Evolutionary conservation across 306 rosid genomes (phyloP), one percentile per base, ranked within the genome.

Genomic region (Cucurbita moschata): DNA sequence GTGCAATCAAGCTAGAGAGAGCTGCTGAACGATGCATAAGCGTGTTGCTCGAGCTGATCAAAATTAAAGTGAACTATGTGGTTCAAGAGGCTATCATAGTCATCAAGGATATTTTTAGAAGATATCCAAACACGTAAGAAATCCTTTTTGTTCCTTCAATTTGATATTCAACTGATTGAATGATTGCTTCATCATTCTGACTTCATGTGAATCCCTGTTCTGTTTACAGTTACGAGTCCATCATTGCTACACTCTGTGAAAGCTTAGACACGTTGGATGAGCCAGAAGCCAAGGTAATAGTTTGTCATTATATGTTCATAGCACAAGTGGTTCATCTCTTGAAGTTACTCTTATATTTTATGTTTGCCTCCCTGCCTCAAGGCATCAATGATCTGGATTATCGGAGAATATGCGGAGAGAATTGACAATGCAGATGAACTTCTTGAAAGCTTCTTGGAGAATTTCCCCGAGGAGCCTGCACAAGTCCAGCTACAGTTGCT

Each of bases 351-450:
- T 72, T 30, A 23, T 39, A 43, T 19, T 49, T 55, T 13, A 13
- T 62, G 67, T 52, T 75, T 47, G 9, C 16, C 51, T 54, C 49
- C 44, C 57, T 47, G 59, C 11, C 69, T 60, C 37, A 59, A 95
- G 99, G 99, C 99, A 44, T 95, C 99, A 14, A 95, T 95, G 99
- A 95, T 95, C 56, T 95, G 99, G 99, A 95, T 95, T 77, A 95
- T 95, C 83, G 99, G 99, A 53, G 99, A 95, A 75, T 95, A 95
- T 76, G 99, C 99, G 8, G 99, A 95, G 84, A 88, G 99, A 88
- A 95, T 95, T 82, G 99, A 95, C 84, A 95, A 95, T 84, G 99
- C 99, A 44, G 99, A 95, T 73, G 99, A 95, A 83, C 99, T 95
- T 72, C 99, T 95, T 74, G 97, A 95, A 77, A 95, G 99, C 81